These are phyloP conservation scores for Termitomyces sp. DNA, from an alignment of 768 basidiomycete species.

Conservation along the genomic window DNA sequence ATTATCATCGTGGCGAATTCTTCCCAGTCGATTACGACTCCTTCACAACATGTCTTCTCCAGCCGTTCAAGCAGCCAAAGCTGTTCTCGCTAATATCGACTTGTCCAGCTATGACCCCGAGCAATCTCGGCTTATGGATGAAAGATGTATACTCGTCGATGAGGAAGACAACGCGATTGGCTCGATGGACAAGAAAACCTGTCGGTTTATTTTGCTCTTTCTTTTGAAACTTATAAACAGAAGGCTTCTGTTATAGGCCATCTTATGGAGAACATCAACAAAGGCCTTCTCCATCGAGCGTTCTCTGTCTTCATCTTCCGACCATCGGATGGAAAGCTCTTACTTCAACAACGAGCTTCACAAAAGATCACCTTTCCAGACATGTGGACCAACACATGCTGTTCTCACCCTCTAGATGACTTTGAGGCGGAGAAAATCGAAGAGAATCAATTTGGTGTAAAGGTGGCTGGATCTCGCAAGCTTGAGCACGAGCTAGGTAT, in stretches of 20 bases:
- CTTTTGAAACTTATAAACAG: neutral
- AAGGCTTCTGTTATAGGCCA: conserved; percentile 54
- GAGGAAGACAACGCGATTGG: conserved; percentile 82
- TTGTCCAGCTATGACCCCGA: conserved; percentile 84
- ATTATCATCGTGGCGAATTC: neutral
- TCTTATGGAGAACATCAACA: conserved; percentile 94
- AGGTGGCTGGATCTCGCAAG: conserved; percentile 89
- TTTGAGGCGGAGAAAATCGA: conserved; percentile 80
- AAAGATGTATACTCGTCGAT: conserved; percentile 88
- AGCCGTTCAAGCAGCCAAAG: conserved; percentile 55
- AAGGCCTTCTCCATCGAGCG: conserved; percentile 92
- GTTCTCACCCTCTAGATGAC: conserved; percentile 93
- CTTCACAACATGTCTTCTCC: conserved; percentile 43
- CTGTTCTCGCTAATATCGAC: conserved; percentile 69
- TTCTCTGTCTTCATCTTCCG: conserved; percentile 98
- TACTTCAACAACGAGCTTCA: conserved; percentile 92
- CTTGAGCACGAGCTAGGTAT: conserved; percentile 97
- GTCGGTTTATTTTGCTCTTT: conserved; percentile 39
- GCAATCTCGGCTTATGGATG: conserved; percentile 94
- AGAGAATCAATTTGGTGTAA: conserved; percentile 74
- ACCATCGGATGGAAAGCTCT: conserved; percentile 86
- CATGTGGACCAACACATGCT: conserved; percentile 99
- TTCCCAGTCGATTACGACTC: conserved; percentile 1
- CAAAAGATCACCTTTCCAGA: conserved; percentile 99
- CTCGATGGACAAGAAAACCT: conserved; percentile 93